Conservation (phyloP, 1,139 yeast genomes). For the Kodamaea sp. region DNA sequence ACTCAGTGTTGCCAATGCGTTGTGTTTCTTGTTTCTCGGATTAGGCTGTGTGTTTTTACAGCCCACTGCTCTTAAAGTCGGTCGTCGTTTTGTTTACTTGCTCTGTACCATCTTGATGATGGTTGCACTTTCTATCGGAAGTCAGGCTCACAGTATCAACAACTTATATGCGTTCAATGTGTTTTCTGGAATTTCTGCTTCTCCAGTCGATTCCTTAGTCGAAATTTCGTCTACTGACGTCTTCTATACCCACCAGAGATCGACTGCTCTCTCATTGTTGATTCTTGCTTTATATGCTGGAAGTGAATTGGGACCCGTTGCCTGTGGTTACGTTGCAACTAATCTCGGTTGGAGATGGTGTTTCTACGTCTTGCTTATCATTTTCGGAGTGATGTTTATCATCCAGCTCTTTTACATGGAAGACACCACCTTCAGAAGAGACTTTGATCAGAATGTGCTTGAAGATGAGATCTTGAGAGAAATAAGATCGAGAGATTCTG, state of each 20-base stretch:
- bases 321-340: conserved; percentile 44
- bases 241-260: conserved; percentile 50
- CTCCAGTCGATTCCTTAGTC: conserved; percentile 51
- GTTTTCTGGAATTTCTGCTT: conserved; percentile 46
- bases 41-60: conserved; percentile 41
- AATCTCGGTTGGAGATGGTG: conserved; percentile 47
- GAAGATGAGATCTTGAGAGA: conserved; percentile 25
- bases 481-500: conserved; percentile 25
- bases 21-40: conserved; percentile 38
- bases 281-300: conserved; percentile 49
- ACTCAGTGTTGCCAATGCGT: conserved; percentile 34
- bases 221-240: conserved; percentile 51
- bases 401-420: conserved; percentile 45
- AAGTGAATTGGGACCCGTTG: conserved; percentile 45
- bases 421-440: conserved; percentile 40
- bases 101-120: conserved; percentile 33
- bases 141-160: conserved; percentile 28
- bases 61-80: conserved; percentile 44
- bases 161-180: conserved; percentile 33
- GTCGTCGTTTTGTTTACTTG: conserved; percentile 41
- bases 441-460: conserved; percentile 14
- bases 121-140: conserved; percentile 37
- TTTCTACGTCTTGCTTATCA: conserved; percentile 43
- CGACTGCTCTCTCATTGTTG: conserved; percentile 37
- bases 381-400: conserved; percentile 46